These are phyloP conservation scores for Phyllachora maydis DNA, from an alignment of 2,329 filamentous ascomycete genomes.

Conservation along the genomic window DNA sequence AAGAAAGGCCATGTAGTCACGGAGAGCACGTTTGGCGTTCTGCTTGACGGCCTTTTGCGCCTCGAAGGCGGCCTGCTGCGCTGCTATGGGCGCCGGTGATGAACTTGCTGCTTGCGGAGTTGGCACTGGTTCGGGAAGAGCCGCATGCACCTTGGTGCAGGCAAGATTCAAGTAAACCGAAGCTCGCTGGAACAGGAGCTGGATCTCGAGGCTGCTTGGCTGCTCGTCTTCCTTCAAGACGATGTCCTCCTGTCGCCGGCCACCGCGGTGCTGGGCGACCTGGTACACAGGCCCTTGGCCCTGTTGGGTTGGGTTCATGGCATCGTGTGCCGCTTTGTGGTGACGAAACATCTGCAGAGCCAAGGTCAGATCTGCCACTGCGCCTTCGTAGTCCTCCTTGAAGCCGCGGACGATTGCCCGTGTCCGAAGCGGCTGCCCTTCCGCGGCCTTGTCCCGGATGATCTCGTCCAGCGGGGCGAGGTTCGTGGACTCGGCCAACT, in stretches of 20 bases:
- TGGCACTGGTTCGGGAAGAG: conserved; percentile 23
- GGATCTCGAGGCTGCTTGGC: conserved; percentile 53
- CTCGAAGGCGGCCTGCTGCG: background rate
- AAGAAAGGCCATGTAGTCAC: conserved; percentile 55
- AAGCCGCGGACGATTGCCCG: conserved; percentile 55
- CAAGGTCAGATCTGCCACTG: conserved; percentile 47
- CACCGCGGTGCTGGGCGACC: conserved; percentile 9
- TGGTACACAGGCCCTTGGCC: conserved; percentile 21
- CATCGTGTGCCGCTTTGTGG: conserved; percentile 27
- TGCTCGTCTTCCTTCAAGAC: conserved; percentile 28
- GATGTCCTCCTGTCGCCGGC: conserved; percentile 12
- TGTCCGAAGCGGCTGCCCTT: conserved; percentile 49
- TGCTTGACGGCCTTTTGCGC: conserved; percentile 49
- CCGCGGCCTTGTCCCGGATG: conserved; percentile 38
- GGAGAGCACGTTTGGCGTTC: conserved; percentile 55
- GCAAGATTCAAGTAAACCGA: conserved; percentile 53
- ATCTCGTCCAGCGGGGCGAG: conserved; percentile 46
- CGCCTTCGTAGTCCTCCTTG: conserved; percentile 52
- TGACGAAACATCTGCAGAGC: conserved; percentile 36
- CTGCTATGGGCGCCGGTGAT: too few species aligned
- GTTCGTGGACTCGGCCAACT: conserved; percentile 52
- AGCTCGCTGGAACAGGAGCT: conserved; percentile 58
- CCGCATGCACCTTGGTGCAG: conserved; percentile 26
- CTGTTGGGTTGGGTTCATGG: conserved; percentile 13
- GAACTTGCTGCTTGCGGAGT: too few species aligned